Conservation (phyloP, 495 filamentous ascomycete species). For the Cairneyella variabilis region DNA sequence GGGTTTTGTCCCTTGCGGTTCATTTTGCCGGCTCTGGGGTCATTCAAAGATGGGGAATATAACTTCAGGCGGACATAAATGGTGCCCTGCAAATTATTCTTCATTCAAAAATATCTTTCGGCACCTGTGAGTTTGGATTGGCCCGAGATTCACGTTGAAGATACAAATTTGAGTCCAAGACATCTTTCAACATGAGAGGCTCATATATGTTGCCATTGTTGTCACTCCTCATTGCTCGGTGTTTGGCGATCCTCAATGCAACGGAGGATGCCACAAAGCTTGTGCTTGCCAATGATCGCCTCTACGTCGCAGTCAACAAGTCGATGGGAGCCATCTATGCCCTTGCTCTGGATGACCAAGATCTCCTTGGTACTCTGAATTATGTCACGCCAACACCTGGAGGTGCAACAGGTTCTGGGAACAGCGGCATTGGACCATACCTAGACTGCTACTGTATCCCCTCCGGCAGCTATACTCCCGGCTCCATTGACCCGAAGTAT, state of each 20-base stretch:
- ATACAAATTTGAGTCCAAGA: too few species aligned
- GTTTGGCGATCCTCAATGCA: conserved; percentile 25
- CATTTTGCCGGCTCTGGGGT: too few species aligned
- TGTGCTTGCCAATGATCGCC: conserved; percentile 43
- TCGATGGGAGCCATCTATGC: conserved; percentile 37
- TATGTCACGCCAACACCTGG: conserved; percentile 15
- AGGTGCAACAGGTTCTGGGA: conserved; percentile 37
- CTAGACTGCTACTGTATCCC: conserved; percentile 57
- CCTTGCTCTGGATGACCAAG: conserved; percentile 43
- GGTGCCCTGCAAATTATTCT: too few species aligned
- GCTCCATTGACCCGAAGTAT: conserved; percentile 39
- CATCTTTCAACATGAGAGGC: too few species aligned
- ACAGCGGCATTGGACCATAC: conserved; percentile 46
- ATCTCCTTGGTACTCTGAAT: conserved; percentile 34
- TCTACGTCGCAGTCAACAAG: conserved; percentile 42
- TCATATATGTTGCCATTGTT: too few species aligned
- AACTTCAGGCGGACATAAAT: too few species aligned
- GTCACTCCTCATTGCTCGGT: too few species aligned
- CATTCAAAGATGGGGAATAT: too few species aligned
- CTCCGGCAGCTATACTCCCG: conserved; percentile 49
- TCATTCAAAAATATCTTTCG: too few species aligned
- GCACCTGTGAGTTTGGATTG: too few species aligned
- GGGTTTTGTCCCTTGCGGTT: too few species aligned
- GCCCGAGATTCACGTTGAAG: too few species aligned
- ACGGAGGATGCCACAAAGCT: conserved; percentile 27